phyloP scores from a whole-genome alignment of 106 monocot genomes.

The Acorus calamus region DNA sequence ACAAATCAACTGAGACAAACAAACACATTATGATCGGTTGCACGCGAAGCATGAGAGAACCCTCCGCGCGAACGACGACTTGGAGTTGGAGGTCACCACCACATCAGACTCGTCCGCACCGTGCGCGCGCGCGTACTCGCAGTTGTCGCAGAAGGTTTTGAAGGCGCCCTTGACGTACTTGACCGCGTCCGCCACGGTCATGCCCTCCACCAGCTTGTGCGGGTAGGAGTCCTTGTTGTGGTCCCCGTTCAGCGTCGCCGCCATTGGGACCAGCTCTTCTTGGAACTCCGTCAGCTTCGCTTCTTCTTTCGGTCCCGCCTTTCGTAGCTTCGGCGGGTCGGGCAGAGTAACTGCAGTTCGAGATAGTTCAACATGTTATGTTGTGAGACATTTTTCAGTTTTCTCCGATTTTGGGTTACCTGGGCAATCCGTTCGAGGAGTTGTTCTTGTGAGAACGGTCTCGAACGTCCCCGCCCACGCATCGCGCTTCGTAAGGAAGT shows the following conservation, averaged over 20 bases:
- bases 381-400: too few species aligned
- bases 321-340: conserved; percentile 48
- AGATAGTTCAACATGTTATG: not conserved
- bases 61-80: too few species aligned
- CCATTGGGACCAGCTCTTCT: conserved; percentile 61
- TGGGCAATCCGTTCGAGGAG: conserved; percentile 74
- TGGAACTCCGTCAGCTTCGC: conserved; percentile 53
- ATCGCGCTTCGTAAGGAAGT: conserved; percentile 66
- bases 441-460: conserved; percentile 37
- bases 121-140: conserved; percentile 26
- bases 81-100: conserved; percentile 8
- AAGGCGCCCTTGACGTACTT: conserved; percentile 43
- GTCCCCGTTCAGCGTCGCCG: conserved; percentile 66
- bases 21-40: too few species aligned
- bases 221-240: conserved; percentile 38
- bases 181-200: conserved; percentile 62
- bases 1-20: too few species aligned
- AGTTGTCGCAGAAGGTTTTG: conserved; percentile 34
- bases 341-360: conserved; percentile 36
- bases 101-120: conserved; percentile 44
- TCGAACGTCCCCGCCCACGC: conserved; percentile 95
- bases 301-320: conserved; percentile 29
- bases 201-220: conserved; percentile 38
- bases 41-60: too few species aligned
- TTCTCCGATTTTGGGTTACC: too few species aligned